Evolutionary conservation across 441 rosid genomes (phyloP).

Genomic region (Pelargonium cotyledonis): DNA sequence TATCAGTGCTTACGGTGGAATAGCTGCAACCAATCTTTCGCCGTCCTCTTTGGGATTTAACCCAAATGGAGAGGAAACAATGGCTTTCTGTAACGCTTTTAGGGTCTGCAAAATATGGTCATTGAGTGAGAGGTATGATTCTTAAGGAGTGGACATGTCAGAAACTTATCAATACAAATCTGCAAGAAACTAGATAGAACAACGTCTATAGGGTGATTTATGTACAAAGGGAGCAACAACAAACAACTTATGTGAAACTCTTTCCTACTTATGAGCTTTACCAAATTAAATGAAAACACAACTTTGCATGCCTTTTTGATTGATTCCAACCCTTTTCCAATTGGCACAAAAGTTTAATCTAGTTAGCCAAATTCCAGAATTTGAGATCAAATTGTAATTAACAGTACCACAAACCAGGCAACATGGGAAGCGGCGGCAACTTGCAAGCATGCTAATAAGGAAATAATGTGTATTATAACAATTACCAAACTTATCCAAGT

Average conservation of each 20-base stretch:
- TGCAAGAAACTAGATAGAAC: constrained; percentile 1
- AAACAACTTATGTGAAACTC: neutral
- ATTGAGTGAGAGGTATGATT: neutral
- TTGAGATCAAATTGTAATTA: neutral
- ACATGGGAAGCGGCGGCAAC: neutral
- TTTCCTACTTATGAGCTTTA: neutral
- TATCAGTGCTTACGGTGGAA: constrained; percentile 63
- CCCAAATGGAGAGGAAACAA: constrained; percentile 80
- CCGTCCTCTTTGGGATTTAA: constrained; percentile 80
- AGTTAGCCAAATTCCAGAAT: neutral
- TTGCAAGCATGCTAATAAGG: neutral
- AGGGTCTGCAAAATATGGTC: constrained; percentile 47
- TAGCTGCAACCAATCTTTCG: constrained; percentile 64
- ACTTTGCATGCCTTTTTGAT: neutral
- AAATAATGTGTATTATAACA: neutral
- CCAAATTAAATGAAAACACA: neutral
- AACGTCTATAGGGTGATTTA: neutral
- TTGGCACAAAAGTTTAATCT: neutral
- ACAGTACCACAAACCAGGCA: neutral
- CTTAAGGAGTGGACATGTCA: neutral
- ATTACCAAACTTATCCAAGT: neutral
- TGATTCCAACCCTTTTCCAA: neutral
- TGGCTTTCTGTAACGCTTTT: constrained; percentile 70
- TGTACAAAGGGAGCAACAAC: neutral
- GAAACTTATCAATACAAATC: neutral